phyloP scores from a whole-genome alignment of 108 stramenopile genomes.

The Licmophora abbreviata region DNA sequence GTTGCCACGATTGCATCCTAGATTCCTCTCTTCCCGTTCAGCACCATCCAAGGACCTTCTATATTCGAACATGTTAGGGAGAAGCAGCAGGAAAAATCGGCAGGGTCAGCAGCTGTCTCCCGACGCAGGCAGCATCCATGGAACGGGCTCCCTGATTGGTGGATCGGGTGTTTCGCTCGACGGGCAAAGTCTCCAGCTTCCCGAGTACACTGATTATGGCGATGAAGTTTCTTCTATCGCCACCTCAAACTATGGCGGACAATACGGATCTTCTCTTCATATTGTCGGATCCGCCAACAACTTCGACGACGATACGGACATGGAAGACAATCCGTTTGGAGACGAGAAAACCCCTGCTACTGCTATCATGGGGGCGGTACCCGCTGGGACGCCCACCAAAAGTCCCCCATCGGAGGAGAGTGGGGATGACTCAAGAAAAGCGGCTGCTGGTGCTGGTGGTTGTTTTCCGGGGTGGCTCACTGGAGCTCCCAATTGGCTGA shows the following conservation, averaged over 20 bases:
- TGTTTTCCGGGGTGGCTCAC: constrained; percentile 28
- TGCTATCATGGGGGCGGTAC: no score
- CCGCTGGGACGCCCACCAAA: background rate
- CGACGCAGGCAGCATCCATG: background rate
- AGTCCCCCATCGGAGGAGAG: background rate
- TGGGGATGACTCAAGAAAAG: background rate
- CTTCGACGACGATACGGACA: no score
- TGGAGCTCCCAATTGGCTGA: constrained; percentile 36
- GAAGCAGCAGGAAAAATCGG: no score
- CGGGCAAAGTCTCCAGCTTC: constrained; percentile 19
- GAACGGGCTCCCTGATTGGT: constrained; percentile 9
- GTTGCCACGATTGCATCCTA: no score
- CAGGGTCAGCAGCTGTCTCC: no score
- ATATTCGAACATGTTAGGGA: no score
- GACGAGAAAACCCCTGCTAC: no score
- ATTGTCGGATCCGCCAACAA: no score
- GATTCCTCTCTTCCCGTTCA: no score
- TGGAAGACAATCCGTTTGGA: no score
- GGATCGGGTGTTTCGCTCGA: constrained; percentile 19
- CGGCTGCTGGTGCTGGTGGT: constrained; percentile 1
- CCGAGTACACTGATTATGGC: constrained; percentile 10
- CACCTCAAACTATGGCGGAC: constrained; percentile 5
- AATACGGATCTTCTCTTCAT: background rate
- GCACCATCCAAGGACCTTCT: no score
- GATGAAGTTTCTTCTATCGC: constrained; percentile 25